Evolutionary conservation across 2,329 filamentous ascomycete genomes (phyloP), one percentile per base, ranked within the genome.

Genomic region (Pestalotiopsis sp.): DNA sequence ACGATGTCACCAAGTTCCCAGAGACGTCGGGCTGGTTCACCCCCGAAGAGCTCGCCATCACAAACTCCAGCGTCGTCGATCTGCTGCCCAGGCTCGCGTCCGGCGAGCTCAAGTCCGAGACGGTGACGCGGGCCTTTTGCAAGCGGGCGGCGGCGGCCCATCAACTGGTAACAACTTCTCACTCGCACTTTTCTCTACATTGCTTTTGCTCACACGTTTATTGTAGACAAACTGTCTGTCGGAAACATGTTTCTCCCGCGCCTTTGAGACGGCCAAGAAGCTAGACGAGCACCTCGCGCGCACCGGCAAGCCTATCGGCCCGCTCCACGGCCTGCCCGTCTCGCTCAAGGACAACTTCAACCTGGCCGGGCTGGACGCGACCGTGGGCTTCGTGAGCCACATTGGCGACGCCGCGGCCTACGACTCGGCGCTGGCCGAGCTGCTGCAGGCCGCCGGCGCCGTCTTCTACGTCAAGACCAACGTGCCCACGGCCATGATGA

Each of bases 321-420:
- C 91, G 2, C 83, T 94, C 1, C 91, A 93, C 77, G 92, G 76
- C 69, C 81, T 91, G 1, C 89, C 89, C 2, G 78, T 91, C 38
- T 89, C 90, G 0, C 83, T 94, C 61, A 94, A 94, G 74, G 91
- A 93, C 79, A 90, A 91, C 74, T 91, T 93, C 82, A 86, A 92
- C 68, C 80, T 92, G 14, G 76, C 78, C 2, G 89, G 88, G 5
- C 82, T 88, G 13, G 88, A 91, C 70, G 82, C 87, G 25, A 90
- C 88, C 0, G 84, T 91, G 0, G 91, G 91, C 4, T 91, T 94
- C 70, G 86, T 86, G 0, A 85, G 86, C 0, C 85, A 91, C 68
- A 88, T 90, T 3, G 84, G 85, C 52, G 82, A 90, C 60, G 89
- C 91, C 0, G 88, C 83, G 0, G 67, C 74, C 3, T 69, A 76